These are phyloP conservation scores for Trametes villosa DNA, from an alignment of 768 basidiomycete genomes.

Conservation along the genomic window DNA sequence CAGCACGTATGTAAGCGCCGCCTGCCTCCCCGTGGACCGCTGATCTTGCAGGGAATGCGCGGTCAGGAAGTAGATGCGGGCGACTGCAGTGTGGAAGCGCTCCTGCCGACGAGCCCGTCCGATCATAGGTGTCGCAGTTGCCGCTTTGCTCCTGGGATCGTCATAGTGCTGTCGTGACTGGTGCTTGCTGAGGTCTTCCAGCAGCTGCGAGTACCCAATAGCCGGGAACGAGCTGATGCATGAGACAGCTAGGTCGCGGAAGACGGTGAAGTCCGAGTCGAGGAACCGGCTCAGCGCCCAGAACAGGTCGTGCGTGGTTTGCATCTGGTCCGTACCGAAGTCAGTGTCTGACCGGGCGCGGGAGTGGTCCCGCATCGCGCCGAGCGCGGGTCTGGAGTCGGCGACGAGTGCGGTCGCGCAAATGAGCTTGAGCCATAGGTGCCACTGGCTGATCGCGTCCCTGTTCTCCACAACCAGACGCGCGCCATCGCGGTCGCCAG, in stretches of 20 bases:
- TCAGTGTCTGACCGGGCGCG: constrained; percentile 73
- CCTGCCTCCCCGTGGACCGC: constrained; percentile 67
- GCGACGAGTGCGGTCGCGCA: constrained; percentile 77
- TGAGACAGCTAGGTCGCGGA: constrained; percentile 84
- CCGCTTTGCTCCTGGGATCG: constrained; percentile 60
- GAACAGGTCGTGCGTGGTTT: constrained; percentile 83
- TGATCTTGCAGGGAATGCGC: constrained; percentile 76
- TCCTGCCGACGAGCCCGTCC: constrained; percentile 74
- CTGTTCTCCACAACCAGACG: constrained; percentile 61
- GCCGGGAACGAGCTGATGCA: constrained; percentile 89
- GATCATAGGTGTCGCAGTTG: constrained; percentile 41
- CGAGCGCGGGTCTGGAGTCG: constrained; percentile 60
- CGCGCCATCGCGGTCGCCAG: constrained; percentile 54
- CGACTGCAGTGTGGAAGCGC: constrained; percentile 83
- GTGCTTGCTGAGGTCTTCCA: constrained; percentile 83
- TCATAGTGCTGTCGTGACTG: constrained; percentile 86
- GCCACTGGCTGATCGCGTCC: constrained; percentile 74
- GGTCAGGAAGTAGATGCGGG: constrained; percentile 87
- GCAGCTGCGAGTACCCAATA: constrained; percentile 73
- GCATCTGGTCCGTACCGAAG: constrained; percentile 80
- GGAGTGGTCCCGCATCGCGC: constrained; percentile 63
- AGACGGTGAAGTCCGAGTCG: constrained; percentile 80
- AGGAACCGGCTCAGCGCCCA: constrained; percentile 86
- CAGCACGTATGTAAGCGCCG: constrained; percentile 77
- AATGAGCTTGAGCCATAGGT: constrained; percentile 82